Conservation (phyloP, 768 basidiomycete genomes). For the Mycena chlorophos region DNA sequence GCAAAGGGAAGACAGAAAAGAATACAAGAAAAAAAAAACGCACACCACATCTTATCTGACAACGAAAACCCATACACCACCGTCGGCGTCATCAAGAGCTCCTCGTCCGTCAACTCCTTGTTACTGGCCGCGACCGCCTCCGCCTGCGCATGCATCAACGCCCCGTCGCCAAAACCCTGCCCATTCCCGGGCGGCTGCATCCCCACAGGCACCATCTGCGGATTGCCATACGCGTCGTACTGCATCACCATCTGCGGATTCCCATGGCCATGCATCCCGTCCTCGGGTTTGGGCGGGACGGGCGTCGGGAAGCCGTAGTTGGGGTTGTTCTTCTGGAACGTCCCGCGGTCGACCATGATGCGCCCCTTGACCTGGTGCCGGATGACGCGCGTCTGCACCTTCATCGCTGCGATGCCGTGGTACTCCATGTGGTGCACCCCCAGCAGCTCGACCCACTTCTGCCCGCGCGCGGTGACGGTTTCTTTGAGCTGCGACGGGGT, state of each 20-base stretch:
- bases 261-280: slow-evolving; percentile 2
- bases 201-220: too few species aligned
- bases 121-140: slow-evolving; percentile 16
- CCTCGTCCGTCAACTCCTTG: slow-evolving; percentile 45
- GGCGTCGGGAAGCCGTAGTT: slow-evolving; percentile 49
- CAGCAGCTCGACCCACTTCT: slow-evolving; percentile 54
- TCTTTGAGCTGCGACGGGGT: slow-evolving; percentile 44
- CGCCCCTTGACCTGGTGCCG: slow-evolving; percentile 58
- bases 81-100: slow-evolving; percentile 55
- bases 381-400: slow-evolving; percentile 34
- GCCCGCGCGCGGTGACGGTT: slow-evolving; percentile 47
- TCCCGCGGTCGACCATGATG: slow-evolving; percentile 61
- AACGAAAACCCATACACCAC: slow-evolving; percentile 66
- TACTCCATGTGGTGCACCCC: slow-evolving; percentile 60
- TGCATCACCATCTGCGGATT: neutral
- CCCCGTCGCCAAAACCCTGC: slow-evolving; percentile 8
- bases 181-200: slow-evolving; percentile 10
- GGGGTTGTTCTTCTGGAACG: slow-evolving; percentile 53
- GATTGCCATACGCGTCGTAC: slow-evolving; percentile 28
- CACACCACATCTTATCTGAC: slow-evolving; percentile 58
- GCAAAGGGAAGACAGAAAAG: neutral
- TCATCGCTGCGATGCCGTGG: slow-evolving; percentile 50
- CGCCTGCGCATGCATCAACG: slow-evolving; percentile 24
- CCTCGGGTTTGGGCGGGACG: slow-evolving; percentile 28
- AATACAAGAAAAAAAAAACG: slow-evolving; percentile 24